A percentile compares a stretch with the other conserved stretches of the same genome.
These are phyloP conservation scores for Solanum phureja DNA, from an alignment of 257 asterid genomes.

Conservation along the genomic window DNA sequence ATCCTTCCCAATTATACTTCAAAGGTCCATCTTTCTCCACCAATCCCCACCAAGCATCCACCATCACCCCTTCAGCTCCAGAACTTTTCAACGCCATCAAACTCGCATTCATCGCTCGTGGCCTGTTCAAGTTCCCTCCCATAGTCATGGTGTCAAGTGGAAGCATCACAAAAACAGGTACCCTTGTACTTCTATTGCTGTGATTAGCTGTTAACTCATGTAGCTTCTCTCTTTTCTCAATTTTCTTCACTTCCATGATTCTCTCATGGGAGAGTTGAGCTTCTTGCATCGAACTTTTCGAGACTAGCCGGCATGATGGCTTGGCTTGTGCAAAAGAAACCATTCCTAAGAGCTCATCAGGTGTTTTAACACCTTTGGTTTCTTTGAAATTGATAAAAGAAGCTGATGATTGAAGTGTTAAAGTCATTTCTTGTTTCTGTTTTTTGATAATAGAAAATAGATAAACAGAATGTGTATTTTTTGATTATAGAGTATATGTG, in stretches of 20 bases:
- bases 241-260: conserved; percentile 13
- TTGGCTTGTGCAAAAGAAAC: conserved; percentile 42
- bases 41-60: conserved; percentile 96
- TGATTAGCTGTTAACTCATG: conserved; percentile 32
- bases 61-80: conserved; percentile 92
- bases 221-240: conserved; percentile 41
- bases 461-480: background rate
- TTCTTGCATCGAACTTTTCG: conserved; percentile 37
- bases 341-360: conserved; percentile 38
- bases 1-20: conserved; percentile 89
- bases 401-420: conserved; percentile 66
- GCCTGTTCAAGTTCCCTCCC: conserved; percentile 59
- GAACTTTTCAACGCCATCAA: conserved; percentile 76
- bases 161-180: conserved; percentile 81
- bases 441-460: background rate
- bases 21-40: conserved; percentile 87
- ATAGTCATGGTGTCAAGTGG: conserved; percentile 72
- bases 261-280: conserved; percentile 14
- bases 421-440: conserved; percentile 34
- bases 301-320: conserved; percentile 35
- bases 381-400: conserved; percentile 50
- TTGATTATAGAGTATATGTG: background rate
- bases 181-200: conserved; percentile 25
- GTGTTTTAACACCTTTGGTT: conserved; percentile 32
- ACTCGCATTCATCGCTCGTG: conserved; percentile 72